A percentile compares a stretch with the other conserved stretches of the same genome.
Evolutionary conservation across 345 rosid species (phyloP).

Genomic region (Cardamine resedifolia): DNA sequence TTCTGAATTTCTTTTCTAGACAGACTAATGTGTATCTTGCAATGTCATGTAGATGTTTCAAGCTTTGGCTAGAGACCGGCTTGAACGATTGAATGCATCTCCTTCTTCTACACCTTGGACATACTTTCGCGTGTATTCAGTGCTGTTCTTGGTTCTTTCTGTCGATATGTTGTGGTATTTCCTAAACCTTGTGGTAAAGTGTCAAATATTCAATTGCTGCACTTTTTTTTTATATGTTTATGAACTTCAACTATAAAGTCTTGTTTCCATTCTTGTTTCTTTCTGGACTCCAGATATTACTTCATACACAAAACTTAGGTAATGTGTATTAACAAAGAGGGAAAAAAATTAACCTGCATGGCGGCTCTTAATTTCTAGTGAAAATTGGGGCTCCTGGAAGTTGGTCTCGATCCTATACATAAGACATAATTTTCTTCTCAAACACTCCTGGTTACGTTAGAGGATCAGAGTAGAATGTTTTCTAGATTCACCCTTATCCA

Average conservation of each 20-base stretch:
- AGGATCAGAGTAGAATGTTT: constrained; percentile 12
- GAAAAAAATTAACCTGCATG: not conserved
- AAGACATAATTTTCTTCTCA: not conserved
- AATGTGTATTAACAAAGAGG: not conserved
- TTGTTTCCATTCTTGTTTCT: not conserved
- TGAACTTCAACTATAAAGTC: not conserved
- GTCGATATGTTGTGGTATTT: constrained; percentile 78
- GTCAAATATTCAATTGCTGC: not conserved
- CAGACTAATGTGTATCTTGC: constrained; percentile 22
- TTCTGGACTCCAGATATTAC: not conserved
- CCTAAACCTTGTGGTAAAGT: constrained; percentile 23
- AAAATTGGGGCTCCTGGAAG: constrained; percentile 17
- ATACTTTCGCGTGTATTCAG: constrained; percentile 88
- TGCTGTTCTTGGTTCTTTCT: constrained; percentile 66
- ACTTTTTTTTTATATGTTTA: not conserved
- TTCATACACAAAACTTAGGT: not conserved
- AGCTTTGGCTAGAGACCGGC: constrained; percentile 97
- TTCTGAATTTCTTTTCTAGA: not conserved
- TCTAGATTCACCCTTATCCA: not conserved
- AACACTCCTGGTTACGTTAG: not conserved
- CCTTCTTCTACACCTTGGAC: constrained; percentile 89
- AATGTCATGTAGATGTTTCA: constrained; percentile 78
- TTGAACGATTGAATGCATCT: constrained; percentile 93
- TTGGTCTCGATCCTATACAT: not conserved
- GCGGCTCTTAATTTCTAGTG: not conserved